Percentiles rank a stretch among this genome's conserved stretches.
phyloP scores from a whole-genome alignment of 1,139 yeast genomes.

The Hemisphaericaspora subhashii region DNA sequence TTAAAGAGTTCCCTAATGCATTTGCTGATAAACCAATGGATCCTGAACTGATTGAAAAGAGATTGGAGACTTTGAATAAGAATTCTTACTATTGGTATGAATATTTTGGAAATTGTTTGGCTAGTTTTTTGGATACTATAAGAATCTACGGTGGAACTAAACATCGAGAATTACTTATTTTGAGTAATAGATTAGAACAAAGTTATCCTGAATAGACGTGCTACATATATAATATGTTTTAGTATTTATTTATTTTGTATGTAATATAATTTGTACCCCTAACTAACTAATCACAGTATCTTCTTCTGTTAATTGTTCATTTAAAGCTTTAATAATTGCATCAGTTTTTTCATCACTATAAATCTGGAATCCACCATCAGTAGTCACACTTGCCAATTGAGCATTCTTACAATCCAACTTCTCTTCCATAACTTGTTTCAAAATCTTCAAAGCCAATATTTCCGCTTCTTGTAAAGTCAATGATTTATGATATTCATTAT shows the following conservation, averaged over 20 bases:
- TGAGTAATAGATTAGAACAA: conserved; percentile 54
- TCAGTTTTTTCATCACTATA: conserved; percentile 85
- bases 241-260: conserved; percentile 7
- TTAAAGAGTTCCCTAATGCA: conserved; percentile 39
- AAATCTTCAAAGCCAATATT: conserved; percentile 78
- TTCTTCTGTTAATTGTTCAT: conserved; percentile 58
- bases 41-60: conserved; percentile 35
- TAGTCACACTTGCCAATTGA: conserved; percentile 90
- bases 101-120: conserved; percentile 54
- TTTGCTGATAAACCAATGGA: conserved; percentile 40
- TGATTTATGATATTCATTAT: conserved; percentile 94
- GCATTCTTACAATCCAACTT: conserved; percentile 94
- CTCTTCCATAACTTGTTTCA: conserved; percentile 99
- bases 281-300: conserved; percentile 19
- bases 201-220: conserved; percentile 25
- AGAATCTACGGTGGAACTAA: conserved; percentile 64
- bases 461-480: conserved; percentile 95
- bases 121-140: conserved; percentile 55
- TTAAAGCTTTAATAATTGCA: conserved; percentile 71
- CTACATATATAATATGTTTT: conserved; percentile 7
- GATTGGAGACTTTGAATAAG: conserved; percentile 47
- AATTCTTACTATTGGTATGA: conserved; percentile 53
- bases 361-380: conserved; percentile 81
- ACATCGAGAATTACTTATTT: conserved; percentile 53
- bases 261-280: background rate